Base-by-base conservation (phyloP, 2,329 filamentous ascomycete species). In the Pseudopithomyces maydicus region DNA sequence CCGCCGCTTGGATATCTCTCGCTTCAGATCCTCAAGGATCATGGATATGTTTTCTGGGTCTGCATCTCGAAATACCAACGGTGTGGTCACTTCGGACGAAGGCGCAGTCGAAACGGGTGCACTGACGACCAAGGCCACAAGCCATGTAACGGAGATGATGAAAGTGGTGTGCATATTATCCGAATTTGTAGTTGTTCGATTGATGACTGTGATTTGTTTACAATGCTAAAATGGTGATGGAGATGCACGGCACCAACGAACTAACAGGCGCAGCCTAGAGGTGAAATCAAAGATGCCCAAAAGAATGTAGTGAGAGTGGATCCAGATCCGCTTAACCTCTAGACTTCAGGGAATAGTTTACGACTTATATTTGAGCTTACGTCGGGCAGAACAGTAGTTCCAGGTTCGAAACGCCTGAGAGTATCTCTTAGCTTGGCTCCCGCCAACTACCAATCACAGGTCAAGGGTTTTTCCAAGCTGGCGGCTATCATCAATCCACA, bases 281-380 rank as follows among this genome's bases (percentile, higher is more conserved):
- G 20, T 14, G 42, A 33, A 29, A 54, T 35, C 23, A 54, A 20
- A 48, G 32, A 33, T 54, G 26, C 26, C n/a, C 23, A 38, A 54
- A 47, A 54, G 52, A 54, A 48, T 48, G 44, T 23, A 35, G 23
- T 22, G 46, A 19, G 52, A 54, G 52, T 43, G 52, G 52, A 54
- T 49, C 52, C 52, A 48, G 51, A 48, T 54, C 52, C 52, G 20
- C 52, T 54, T 47, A 26, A 45, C 52, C 29, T 47, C 39, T 51
- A 20, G 26, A 29, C 26, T 29, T n/a, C 26, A 29, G 8, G 26
- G 26, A 8, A 29, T 29, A 29, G 8, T 4, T 5, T 29, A 8
- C 5, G 26, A 29, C 26, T 29, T 29, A 29, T 29, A 29, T 29
- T 8, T 29, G 8, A 29, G 26, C 26, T 8, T 29, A n/a, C n/a